These are phyloP conservation scores for Rhodocollybia butyracea DNA, from an alignment of 768 basidiomycete species.

Conservation along the genomic window DNA sequence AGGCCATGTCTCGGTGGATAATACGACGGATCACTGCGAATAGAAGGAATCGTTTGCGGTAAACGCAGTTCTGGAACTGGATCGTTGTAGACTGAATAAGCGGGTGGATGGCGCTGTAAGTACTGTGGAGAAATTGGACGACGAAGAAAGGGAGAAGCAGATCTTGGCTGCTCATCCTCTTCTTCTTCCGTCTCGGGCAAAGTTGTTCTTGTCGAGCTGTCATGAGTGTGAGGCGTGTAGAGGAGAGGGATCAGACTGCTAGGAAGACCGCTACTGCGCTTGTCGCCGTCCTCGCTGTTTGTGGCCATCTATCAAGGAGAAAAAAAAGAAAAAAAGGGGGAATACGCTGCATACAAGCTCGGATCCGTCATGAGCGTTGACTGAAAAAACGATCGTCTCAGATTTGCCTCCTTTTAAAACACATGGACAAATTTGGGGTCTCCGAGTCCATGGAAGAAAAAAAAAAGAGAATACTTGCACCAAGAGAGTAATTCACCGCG, in stretches of 20 bases:
- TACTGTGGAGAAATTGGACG: conserved; percentile 15
- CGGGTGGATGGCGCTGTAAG: not conserved
- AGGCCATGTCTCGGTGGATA: conserved; percentile 20
- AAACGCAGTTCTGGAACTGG: not conserved
- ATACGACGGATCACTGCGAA: conserved; percentile 15
- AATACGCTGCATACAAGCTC: not conserved
- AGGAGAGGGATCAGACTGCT: conserved; percentile 49
- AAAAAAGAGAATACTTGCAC: too few species aligned
- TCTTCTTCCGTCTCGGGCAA: conserved; percentile 9
- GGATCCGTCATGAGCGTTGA: not conserved
- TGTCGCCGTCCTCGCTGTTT: conserved; percentile 8
- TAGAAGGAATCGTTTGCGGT: conserved; percentile 2
- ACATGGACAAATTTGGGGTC: too few species aligned
- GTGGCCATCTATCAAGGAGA: conserved; percentile 19
- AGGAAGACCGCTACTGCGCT: conserved; percentile 46
- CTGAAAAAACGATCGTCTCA: not conserved
- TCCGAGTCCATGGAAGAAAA: too few species aligned
- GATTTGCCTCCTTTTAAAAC: too few species aligned
- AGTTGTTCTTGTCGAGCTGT: conserved; percentile 15
- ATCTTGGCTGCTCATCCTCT: conserved; percentile 17
- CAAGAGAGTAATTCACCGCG: too few species aligned
- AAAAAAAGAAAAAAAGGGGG: not conserved
- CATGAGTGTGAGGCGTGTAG: conserved; percentile 31
- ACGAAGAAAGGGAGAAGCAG: conserved; percentile 13
- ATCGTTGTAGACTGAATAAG: conserved; percentile 2